Percentiles rank a stretch among this genome's conserved stretches.
Conservation (phyloP, 768 basidiomycete species). For the Suillus decipiens region DNA sequence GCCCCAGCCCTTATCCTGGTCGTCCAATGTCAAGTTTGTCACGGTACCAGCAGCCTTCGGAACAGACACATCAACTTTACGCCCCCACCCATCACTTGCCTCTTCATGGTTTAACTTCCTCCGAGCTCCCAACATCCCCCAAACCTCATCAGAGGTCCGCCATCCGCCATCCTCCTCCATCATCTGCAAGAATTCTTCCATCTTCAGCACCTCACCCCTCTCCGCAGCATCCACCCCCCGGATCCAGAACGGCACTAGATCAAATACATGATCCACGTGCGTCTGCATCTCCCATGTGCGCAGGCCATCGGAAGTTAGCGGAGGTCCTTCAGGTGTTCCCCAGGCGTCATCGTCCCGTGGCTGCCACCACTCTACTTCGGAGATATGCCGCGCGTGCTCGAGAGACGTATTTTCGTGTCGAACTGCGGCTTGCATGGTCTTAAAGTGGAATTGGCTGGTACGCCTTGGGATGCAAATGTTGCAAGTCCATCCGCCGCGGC, state of each 20-base stretch:
- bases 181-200: conserved; percentile 49
- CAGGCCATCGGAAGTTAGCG: conserved; percentile 31
- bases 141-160: conserved; percentile 29
- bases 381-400: conserved; percentile 20
- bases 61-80: conserved; percentile 15
- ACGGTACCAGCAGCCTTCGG: conserved; percentile 18
- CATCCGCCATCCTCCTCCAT: conserved; percentile 38
- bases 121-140: conserved; percentile 32
- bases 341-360: conserved; percentile 23
- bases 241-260: conserved; percentile 58
- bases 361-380: conserved; percentile 15
- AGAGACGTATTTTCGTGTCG: conserved; percentile 31
- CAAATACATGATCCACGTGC: conserved; percentile 48
- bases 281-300: conserved; percentile 31
- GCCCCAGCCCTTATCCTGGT: conserved; percentile 22
- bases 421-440: conserved; percentile 31
- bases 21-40: conserved; percentile 19
- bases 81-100: conserved; percentile 13
- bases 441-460: conserved; percentile 23
- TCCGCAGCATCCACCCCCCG: conserved; percentile 49
- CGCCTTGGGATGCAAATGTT: conserved; percentile 31
- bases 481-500: conserved; percentile 35
- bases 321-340: conserved; percentile 32
- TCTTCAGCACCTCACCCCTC: conserved; percentile 41
- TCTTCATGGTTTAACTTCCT: conserved; percentile 9